Evolutionary conservation across 1,139 yeast species (phyloP), one percentile per base, ranked within the genome.

Genomic region (Blastobotrys buckinghamii): DNA sequence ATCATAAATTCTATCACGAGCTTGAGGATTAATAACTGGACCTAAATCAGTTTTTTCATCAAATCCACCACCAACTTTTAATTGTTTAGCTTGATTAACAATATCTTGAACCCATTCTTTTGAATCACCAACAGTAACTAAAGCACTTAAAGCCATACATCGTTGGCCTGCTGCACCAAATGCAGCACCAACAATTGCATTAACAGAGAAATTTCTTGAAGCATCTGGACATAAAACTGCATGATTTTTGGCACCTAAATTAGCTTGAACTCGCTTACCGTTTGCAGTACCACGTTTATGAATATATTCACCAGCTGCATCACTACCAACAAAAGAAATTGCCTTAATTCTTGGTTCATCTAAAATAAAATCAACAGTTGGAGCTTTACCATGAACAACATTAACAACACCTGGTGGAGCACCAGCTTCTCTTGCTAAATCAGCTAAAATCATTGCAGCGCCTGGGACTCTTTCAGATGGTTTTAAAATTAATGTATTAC

Each of bases 131-230:
- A 84, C 89, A n/a, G 88, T 78, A 19, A 83, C 87, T 54, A 83
- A 73, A 5, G 81, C 88, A 15, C 85, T 79, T 43, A 84, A 80
- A 13, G 90, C 90, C 90, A 84, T 83, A 68, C 92, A 83, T 66
- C 92, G 77, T 71, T 83, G 90, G 52, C 92, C 92, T 33, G 90
- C 90, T 52, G 92, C 92, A 38, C 92, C 92, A 60, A 84, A 84
- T 20, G 88, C 87, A 40, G 92, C 89, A 42, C 90, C 90, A 49
- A 74, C 81, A 40, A 83, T 69, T 26, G 87, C 82, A 62, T 80
- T 81, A 56, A 84, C 69, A 50, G 85, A 80, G 56, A 80, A 84
- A 54, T 70, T 67, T 65, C 79, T 80, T 68, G 81, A 77, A 32
- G 90, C 88, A 60, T 83, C 90, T 8, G 89, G 89, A 55, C 81